Percentiles rank a stretch among this genome's conserved stretches.
These are phyloP conservation scores for Brassica napus DNA, from an alignment of 345 rosid species.

Conservation along the genomic window Da-Ae NC_063439.1:2132001-2132500, in stretches of 20 bases:
- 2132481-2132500: constrained; percentile 63
- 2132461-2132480: constrained; percentile 46
- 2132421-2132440: neutral
- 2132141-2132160: constrained; percentile 83
- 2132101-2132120: constrained; percentile 79
- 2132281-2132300: constrained; percentile 67
- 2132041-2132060: constrained; percentile 90
- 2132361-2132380: too few species aligned
- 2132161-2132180: constrained; percentile 26
- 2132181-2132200: constrained; percentile 6
- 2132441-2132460: neutral
- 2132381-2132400: too few species aligned
- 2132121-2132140: constrained; percentile 86
- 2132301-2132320: neutral
- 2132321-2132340: too few species aligned
- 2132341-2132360: too few species aligned
- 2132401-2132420: too few species aligned
- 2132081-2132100: constrained; percentile 56
- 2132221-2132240: neutral
- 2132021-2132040: constrained; percentile 48
- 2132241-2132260: constrained; percentile 89
- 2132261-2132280: constrained; percentile 80
- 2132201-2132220: neutral
- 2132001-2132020: constrained; percentile 20
- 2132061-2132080: constrained; percentile 68